phyloP scores from a whole-genome alignment of 2,329 filamentous ascomycete species.

The Septoria petroselini region DNA sequence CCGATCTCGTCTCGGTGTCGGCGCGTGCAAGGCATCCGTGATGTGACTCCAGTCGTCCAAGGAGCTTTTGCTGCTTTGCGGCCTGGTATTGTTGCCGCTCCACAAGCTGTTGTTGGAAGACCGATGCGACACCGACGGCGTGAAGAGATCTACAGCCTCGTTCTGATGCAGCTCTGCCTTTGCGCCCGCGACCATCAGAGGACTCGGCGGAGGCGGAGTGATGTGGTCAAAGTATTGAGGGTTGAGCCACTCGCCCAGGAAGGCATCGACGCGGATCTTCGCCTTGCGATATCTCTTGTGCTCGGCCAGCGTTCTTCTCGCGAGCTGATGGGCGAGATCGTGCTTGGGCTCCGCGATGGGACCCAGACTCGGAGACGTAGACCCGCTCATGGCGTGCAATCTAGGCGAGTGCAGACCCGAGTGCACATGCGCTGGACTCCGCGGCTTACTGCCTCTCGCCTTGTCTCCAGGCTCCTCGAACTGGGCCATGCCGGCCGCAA shows the following conservation, averaged over 20 bases:
- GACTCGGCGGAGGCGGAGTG: constrained; percentile 79
- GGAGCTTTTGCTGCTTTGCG: constrained; percentile 23
- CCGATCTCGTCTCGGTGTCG: constrained; percentile 45
- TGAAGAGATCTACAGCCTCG: constrained; percentile 55
- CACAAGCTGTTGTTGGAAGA: constrained; percentile 43
- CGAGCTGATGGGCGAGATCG: constrained; percentile 39
- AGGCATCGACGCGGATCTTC: constrained; percentile 79
- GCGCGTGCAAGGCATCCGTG: constrained; percentile 34
- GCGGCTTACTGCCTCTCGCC: constrained; percentile 28
- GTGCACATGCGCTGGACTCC: constrained; percentile 33
- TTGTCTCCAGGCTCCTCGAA: constrained; percentile 46
- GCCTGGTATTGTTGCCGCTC: constrained; percentile 42
- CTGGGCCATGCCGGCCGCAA: constrained; percentile 78
- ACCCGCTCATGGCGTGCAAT: constrained; percentile 30
- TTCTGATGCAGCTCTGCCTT: constrained; percentile 83
- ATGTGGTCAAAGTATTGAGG: constrained; percentile 93
- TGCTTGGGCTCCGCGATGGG: constrained; percentile 40
- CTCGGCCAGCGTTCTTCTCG: constrained; percentile 36
- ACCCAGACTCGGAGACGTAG: constrained; percentile 30
- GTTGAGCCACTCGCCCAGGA: constrained; percentile 91
- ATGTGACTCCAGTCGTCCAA: constrained; percentile 34
- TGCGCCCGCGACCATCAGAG: constrained; percentile 81
- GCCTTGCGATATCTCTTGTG: constrained; percentile 48
- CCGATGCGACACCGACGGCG: constrained; percentile 40
- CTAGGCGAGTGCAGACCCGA: constrained; percentile 35